These are phyloP conservation scores for Citrullus mucosospermus DNA, from an alignment of 306 rosid genomes.

Conservation along the genomic window DNA sequence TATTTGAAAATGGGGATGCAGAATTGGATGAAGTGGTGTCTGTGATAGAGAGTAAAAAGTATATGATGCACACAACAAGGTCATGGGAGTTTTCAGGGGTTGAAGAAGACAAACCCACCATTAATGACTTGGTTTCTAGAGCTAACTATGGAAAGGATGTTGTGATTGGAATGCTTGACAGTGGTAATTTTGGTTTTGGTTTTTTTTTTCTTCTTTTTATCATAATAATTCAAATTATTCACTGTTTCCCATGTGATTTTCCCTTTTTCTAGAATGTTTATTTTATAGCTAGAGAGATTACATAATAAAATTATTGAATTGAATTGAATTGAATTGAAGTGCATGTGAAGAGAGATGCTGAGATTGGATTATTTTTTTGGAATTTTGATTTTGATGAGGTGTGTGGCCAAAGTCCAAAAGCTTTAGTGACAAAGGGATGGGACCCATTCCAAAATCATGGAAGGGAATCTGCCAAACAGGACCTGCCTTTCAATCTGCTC, in stretches of 20 bases:
- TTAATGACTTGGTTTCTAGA: slow-evolving; percentile 2
- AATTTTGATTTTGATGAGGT: slow-evolving; percentile 15
- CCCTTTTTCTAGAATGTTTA: background rate
- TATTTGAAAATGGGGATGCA: background rate
- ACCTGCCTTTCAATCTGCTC: slow-evolving; percentile 34
- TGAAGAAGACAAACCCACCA: background rate
- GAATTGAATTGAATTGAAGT: background rate
- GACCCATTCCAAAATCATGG: slow-evolving; percentile 53
- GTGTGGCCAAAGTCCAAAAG: slow-evolving; percentile 67
- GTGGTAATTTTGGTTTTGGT: slow-evolving; percentile 20
- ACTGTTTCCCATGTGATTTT: slow-evolving; percentile 12
- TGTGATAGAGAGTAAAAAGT: background rate
- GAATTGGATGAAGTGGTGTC: background rate
- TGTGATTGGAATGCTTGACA: slow-evolving; percentile 52
- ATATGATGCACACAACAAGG: background rate
- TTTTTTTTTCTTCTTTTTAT: background rate
- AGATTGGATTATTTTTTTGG: background rate
- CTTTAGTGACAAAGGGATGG: slow-evolving; percentile 59
- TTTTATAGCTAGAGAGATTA: background rate
- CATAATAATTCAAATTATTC: background rate
- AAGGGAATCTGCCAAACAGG: slow-evolving; percentile 58
- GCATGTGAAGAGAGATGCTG: slow-evolving; percentile 3
- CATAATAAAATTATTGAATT: no score
- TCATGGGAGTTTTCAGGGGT: slow-evolving; percentile 10
- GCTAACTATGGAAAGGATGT: slow-evolving; percentile 17